Conservation (phyloP, 2,329 filamentous ascomycete genomes). For the Dryadomyces sulphureus region DNA sequence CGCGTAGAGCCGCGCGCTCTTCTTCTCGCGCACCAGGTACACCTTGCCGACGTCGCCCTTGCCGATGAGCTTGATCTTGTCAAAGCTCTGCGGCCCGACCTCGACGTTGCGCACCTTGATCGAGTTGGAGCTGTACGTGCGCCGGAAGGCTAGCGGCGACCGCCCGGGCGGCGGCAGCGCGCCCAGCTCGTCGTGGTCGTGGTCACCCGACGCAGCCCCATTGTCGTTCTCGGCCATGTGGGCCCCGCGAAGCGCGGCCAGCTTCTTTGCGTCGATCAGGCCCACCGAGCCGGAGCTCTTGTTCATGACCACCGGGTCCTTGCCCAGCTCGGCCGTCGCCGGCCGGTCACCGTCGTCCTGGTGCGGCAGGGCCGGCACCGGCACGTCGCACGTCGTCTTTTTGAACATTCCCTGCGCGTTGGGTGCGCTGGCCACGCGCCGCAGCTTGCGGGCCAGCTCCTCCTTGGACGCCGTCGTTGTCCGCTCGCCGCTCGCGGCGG, state of each 20-base stretch:
- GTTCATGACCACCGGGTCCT: slow-evolving; percentile 56
- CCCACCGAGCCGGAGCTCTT: slow-evolving; percentile 32
- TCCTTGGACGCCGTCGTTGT: slow-evolving; percentile 74
- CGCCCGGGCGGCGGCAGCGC: slow-evolving; percentile 54
- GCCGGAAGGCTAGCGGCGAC: slow-evolving; percentile 63
- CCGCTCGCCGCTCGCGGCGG: slow-evolving; percentile 48
- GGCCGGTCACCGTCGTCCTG: slow-evolving; percentile 43
- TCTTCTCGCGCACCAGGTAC: slow-evolving; percentile 94
- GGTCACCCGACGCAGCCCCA: slow-evolving; percentile 15
- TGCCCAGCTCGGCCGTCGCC: slow-evolving; percentile 72
- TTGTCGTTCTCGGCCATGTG: slow-evolving; percentile 19
- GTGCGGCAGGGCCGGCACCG: not conserved
- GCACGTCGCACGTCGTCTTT: slow-evolving; percentile 15
- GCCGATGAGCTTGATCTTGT: slow-evolving; percentile 98
- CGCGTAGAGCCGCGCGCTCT: slow-evolving; percentile 84
- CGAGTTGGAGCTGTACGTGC: slow-evolving; percentile 97
- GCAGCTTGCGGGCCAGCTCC: slow-evolving; percentile 80
- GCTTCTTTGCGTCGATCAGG: slow-evolving; percentile 27
- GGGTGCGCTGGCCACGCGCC: slow-evolving; percentile 87
- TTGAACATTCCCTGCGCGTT: slow-evolving; percentile 88
- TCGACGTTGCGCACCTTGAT: slow-evolving; percentile 98
- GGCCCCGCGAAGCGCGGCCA: slow-evolving; percentile 13
- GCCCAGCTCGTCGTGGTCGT: slow-evolving; percentile 34
- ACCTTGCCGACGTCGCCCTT: slow-evolving; percentile 99
- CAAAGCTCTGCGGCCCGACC: slow-evolving; percentile 87